Evolutionary conservation across 805 yeast genomes (phyloP), one percentile per base, ranked within the genome.

Genomic region (Naumovozyma baii): DNA sequence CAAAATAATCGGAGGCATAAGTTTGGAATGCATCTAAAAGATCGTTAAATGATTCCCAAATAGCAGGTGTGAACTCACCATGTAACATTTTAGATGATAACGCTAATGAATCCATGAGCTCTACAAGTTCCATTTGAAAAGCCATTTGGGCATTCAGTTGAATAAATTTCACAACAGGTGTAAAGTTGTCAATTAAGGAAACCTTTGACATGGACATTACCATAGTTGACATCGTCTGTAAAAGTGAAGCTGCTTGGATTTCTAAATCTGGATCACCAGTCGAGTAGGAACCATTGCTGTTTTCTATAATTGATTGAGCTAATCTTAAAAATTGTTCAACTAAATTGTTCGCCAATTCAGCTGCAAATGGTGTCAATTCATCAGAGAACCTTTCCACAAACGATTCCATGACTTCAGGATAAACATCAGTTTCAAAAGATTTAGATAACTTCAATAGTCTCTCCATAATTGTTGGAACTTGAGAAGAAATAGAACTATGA

Each of bases 321-420:
- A 78, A 49, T 37, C 63, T 67, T 33, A 77, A 48, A 48, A 81
- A 81, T 51, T 83, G 87, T 15, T 72, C 72, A 4, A 73, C 76
- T 45, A 83, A 64, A 43, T 74, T 78, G 4, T 63, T 56, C 3
- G 79, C 80, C 39, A 83, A 61, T 44, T 81, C 80, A 18, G 70
- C 63, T 5, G 94, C 90, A 63, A 84, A 90, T 15, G 97, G 96
- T 37, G 87, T 85, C 46, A 92, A 69, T 61, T 90, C 94, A 41
- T 76, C 81, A 2, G 95, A 73, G 61, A 84, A 94, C 44, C 75
- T 72, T 54, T 87, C 95, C 26, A 92, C 96, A 57, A 92, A 85
- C 41, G 86, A 87, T 64, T 92, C 97, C 80, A 92, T 86, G n/a
- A 90, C 95, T 36, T 78, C 82, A 5, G 94, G 75, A 17, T 92